Base-by-base conservation (phyloP, 1,284 basidiomycete genomes). In the Tilletia setariae region DNA sequence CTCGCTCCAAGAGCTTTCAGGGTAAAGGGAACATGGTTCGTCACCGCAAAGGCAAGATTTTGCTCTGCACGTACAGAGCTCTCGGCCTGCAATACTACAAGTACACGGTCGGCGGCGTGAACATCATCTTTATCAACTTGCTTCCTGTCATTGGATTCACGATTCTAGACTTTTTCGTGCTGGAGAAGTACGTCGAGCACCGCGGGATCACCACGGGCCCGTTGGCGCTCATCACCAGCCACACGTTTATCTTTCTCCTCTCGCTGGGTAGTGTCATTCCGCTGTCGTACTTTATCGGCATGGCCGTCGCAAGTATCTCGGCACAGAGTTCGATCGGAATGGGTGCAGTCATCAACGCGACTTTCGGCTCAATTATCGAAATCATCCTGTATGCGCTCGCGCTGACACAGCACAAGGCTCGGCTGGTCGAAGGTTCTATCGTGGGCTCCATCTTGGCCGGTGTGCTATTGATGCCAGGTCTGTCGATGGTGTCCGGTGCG, bases 341-440 rank as follows among this genome's bases (percentile, higher is more conserved):
- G 94, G 96, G 96, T 72, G 96, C 96, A 0, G 95, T 98, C 76
- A 98, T 99, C 86, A 99, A 99, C 83, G 96, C 96, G 0, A 96
- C 94, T 0, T 99, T 99, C 78, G 96, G 96, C 82, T 95, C 93
- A 11, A 90, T 98, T 80, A 94, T 99, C 82, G 96, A 99, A 84
- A 92, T 99, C 77, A 88, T 99, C 75, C 87, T 99, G 0, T 99
- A 99, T 82, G 85, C 85, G 43, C 92, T 98, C 74, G 93, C 93
- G 16, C 85, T 99, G 46, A 91, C 89, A 13, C 88, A 94, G 79
- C 87, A 90, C 49, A 98, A 95, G 83, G 94, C 94, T 0, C 89
- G 90, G 75, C 87, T 99, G 15, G 96, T 98, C 0, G 96, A 99
- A 84, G 96, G 96, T 2, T 94, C 92, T 2, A 94, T 99, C 74